A percentile compares a stretch with the other conserved stretches of the same genome.
Evolutionary conservation across 306 rosid genomes (phyloP).

Genomic region (Glycine latifolia): DNA sequence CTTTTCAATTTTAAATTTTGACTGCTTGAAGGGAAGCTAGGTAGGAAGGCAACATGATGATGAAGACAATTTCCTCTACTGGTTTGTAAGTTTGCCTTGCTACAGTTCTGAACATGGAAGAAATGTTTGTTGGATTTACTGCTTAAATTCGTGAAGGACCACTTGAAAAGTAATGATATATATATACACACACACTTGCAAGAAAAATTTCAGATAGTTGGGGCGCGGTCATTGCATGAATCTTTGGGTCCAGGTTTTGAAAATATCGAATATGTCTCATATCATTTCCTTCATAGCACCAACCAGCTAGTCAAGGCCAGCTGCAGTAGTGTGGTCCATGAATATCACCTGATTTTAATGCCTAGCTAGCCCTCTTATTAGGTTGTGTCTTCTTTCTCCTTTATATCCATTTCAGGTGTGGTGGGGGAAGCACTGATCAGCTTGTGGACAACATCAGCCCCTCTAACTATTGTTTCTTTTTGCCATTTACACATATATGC

Average conservation of each 20-base stretch:
- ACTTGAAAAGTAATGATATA: slow-evolving; percentile 51
- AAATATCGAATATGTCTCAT: slow-evolving; percentile 41
- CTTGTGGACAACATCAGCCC: slow-evolving; percentile 35
- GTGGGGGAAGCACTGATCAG: slow-evolving; percentile 18
- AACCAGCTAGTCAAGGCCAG: slow-evolving; percentile 56
- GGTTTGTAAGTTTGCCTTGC: slow-evolving; percentile 46
- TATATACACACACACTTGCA: slow-evolving; percentile 35
- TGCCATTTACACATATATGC: slow-evolving; percentile 7
- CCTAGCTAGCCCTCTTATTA: slow-evolving; percentile 47
- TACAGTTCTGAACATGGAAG: slow-evolving; percentile 52
- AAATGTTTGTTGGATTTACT: slow-evolving; percentile 51
- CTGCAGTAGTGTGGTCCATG: slow-evolving; percentile 67
- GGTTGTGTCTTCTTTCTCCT: slow-evolving; percentile 49
- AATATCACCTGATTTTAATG: slow-evolving; percentile 65
- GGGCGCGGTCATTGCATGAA: slow-evolving; percentile 55
- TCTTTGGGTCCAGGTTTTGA: slow-evolving; percentile 55
- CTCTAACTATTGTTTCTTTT: slow-evolving; percentile 17
- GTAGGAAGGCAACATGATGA: slow-evolving; percentile 27
- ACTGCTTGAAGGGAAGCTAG: neutral
- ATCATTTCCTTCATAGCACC: slow-evolving; percentile 45
- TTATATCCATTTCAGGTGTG: slow-evolving; percentile 58
- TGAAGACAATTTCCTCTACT: slow-evolving; percentile 48
- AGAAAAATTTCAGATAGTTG: slow-evolving; percentile 52
- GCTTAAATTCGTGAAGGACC: slow-evolving; percentile 58
- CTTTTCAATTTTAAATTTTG: no score